A percentile compares a stretch with the other conserved stretches of the same genome.
These are phyloP conservation scores for Casuarina glauca DNA, from an alignment of 306 rosid species.

Conservation along the genomic window DNA sequence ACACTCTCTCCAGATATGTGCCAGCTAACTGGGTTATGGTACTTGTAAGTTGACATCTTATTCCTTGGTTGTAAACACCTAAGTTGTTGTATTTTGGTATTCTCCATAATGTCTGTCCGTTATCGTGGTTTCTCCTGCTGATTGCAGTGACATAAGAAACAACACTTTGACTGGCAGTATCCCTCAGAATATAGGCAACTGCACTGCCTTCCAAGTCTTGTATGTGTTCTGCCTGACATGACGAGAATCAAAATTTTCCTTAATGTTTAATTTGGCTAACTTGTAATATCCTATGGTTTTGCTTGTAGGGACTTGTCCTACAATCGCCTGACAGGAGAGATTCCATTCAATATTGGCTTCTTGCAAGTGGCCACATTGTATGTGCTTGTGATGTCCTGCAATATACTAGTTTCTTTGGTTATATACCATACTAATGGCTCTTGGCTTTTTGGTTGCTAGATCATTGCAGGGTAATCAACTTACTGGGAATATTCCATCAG, in stretches of 20 bases:
- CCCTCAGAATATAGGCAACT: slow-evolving; percentile 85
- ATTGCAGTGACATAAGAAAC: slow-evolving; percentile 86
- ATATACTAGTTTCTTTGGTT: not conserved
- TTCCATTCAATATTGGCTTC: slow-evolving; percentile 88
- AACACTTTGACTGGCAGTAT: slow-evolving; percentile 88
- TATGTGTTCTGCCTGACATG: slow-evolving; percentile 51
- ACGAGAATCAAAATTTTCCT: slow-evolving; percentile 1
- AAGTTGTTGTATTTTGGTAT: not conserved
- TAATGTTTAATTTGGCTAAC: not conserved
- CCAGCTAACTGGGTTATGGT: slow-evolving; percentile 94
- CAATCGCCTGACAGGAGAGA: slow-evolving; percentile 75
- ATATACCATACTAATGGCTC: slow-evolving; percentile 14
- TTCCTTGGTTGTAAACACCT: not conserved
- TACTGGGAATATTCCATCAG: slow-evolving; percentile 81
- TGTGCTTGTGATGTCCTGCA: slow-evolving; percentile 21
- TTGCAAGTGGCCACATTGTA: slow-evolving; percentile 91
- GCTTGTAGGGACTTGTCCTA: slow-evolving; percentile 75
- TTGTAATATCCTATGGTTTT: not conserved
- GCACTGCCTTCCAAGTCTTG: slow-evolving; percentile 98
- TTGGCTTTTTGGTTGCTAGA: slow-evolving; percentile 41
- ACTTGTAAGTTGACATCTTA: slow-evolving; percentile 69
- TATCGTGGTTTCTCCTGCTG: slow-evolving; percentile 5
- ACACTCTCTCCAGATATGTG: slow-evolving; percentile 92
- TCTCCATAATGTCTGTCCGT: not conserved
- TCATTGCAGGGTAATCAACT: slow-evolving; percentile 91